These are phyloP conservation scores for Daldinia caldariorum DNA, from an alignment of 495 filamentous ascomycete species.

Conservation along the genomic window DNA sequence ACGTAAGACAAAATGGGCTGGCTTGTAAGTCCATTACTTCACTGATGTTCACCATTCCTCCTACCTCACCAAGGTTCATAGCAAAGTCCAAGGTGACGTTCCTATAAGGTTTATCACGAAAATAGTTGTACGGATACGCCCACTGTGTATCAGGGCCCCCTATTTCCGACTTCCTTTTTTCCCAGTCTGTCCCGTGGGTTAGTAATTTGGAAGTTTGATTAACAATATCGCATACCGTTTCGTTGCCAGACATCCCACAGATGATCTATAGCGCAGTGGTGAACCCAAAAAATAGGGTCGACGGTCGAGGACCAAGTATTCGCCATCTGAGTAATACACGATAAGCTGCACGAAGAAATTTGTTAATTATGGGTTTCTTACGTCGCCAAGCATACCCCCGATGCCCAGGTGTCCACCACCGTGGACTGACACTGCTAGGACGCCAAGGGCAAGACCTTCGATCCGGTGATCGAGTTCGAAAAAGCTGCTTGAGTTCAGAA, in stretches of 20 bases:
- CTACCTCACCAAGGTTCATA: conserved; percentile 40
- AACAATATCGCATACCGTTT: conserved; percentile 34
- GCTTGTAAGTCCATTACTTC: conserved; percentile 55
- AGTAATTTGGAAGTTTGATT: background rate
- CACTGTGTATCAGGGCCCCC: conserved; percentile 48
- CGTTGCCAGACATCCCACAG: conserved; percentile 64
- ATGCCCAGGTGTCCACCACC: conserved; percentile 43
- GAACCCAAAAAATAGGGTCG: conserved; percentile 65
- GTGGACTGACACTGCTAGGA: conserved; percentile 34
- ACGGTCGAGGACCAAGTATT: conserved; percentile 46
- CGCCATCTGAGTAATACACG: conserved; percentile 23
- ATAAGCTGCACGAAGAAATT: conserved; percentile 23
- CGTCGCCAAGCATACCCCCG: conserved; percentile 44
- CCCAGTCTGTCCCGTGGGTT: conserved; percentile 21
- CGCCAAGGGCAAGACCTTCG: conserved; percentile 29
- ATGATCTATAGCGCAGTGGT: conserved; percentile 62
- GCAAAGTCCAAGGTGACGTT: conserved; percentile 53
- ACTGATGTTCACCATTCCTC: conserved; percentile 43
- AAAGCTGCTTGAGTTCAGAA: conserved; percentile 30
- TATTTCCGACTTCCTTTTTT: conserved; percentile 45
- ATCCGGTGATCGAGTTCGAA: conserved; percentile 36
- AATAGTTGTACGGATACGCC: conserved; percentile 50
- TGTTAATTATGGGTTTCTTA: conserved; percentile 9
- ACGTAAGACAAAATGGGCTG: conserved; percentile 51
- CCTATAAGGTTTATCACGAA: conserved; percentile 43